Evolutionary conservation across 768 basidiomycete genomes (phyloP).

Genomic region (Leccinellum albellum): DNA sequence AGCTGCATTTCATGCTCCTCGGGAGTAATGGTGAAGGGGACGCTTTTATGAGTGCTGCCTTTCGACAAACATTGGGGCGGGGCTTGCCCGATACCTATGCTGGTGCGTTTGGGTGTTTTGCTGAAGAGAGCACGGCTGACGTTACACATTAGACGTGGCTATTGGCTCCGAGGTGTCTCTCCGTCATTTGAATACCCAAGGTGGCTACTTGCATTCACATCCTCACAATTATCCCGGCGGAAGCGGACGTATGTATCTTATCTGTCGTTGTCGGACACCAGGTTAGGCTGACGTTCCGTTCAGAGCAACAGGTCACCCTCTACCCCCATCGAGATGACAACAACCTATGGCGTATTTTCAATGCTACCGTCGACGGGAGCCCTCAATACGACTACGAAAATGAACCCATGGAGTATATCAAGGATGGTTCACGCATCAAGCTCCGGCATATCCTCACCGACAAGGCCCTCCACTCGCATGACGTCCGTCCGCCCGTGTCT

Average conservation of each 20-base stretch:
- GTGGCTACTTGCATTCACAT: constrained; percentile 98
- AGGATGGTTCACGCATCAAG: constrained; percentile 66
- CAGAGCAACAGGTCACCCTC: constrained; percentile 98
- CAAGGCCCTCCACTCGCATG: constrained; percentile 92
- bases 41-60: constrained; percentile 99
- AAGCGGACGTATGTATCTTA: constrained; percentile 66
- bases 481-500: constrained; percentile 88
- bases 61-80: constrained; percentile 89
- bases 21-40: constrained; percentile 93
- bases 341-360: constrained; percentile 86
- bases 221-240: constrained; percentile 85
- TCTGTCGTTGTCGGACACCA: neutral
- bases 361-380: constrained; percentile 52
- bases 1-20: constrained; percentile 88
- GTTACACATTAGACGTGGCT: constrained; percentile 59
- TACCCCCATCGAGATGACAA: constrained; percentile 98
- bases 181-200: constrained; percentile 94
- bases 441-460: constrained; percentile 76
- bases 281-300: neutral
- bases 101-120: constrained; percentile 46
- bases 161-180: constrained; percentile 80
- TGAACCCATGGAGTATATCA: constrained; percentile 59
- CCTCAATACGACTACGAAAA: constrained; percentile 48
- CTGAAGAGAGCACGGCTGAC: neutral
- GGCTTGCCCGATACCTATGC: constrained; percentile 93